Evolutionary conservation across 2,329 filamentous ascomycete genomes (phyloP), one percentile per base, ranked within the genome.

Genomic region (Myotisia sp.): DNA sequence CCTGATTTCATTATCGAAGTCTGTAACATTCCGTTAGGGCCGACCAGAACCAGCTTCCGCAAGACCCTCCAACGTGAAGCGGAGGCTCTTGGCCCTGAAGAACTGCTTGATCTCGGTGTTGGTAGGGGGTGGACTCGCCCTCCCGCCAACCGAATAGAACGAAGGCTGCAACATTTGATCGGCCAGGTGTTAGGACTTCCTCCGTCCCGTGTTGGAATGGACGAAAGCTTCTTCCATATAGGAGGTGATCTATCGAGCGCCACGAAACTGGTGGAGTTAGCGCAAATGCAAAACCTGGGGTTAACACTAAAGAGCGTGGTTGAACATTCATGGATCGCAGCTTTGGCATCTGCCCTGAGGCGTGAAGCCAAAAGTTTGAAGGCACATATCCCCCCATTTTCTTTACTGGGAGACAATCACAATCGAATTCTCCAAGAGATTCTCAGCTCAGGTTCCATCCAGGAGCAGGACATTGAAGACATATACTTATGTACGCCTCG

Each of bases 11-110:
- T 55, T 31, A 48, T 65, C 8, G 50, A 56, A 0, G 27, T 65
- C 13, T 44, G 42, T 6, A 34, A 48, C 6, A 53, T 65, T 26
- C 62, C 62, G 1, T 37, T 52, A 1, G 40, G 55, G 1, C 45
- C 51, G 1, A 59, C 60, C 2, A 54, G 56, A 0, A 66, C 65
- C 43, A 52, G 47, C 1, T 53, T 59, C 34, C 52, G 49, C 16
- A 54, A 55, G 37, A 34, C 44, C 16, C 38, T 52, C 19, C 39
- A 47, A 23, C 22, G 2, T 33, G 42, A 4, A 42, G 50, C 19
- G 48, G 44, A 10, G 38, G 44, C 13, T 26, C 29, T 40, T 30
- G 41, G 40, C 26, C 35, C 38, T 23, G 37, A 43, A 18, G 38
- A 42, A 6, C 38, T 48, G 10, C 33, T 40, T 5, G 39, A 31